Evolutionary conservation across 2,329 filamentous ascomycete species (phyloP).

Genomic region (Penicillium sp.): DNA sequence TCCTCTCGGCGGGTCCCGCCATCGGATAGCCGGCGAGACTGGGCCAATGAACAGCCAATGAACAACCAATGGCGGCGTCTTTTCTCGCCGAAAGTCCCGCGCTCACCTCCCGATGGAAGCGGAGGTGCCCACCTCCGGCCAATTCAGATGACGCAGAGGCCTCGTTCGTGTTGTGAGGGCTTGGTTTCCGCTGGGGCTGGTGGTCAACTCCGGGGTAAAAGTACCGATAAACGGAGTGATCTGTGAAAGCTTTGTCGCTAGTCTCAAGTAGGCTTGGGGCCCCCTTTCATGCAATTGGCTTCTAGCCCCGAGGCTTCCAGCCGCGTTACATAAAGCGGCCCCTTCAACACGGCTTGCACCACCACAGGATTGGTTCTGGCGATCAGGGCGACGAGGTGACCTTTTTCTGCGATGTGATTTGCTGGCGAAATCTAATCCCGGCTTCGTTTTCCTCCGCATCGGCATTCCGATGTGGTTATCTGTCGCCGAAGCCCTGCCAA

Average conservation of each 20-base stretch:
- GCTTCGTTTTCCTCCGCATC: conserved; percentile 22
- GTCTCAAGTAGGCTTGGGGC: not conserved
- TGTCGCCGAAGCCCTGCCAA: conserved; percentile 6
- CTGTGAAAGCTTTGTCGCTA: not conserved
- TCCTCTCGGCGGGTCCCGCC: conserved; percentile 2
- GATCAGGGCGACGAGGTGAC: conserved; percentile 11
- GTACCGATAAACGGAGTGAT: conserved; percentile 26
- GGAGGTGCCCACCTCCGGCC: conserved; percentile 9
- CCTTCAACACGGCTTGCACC: conserved; percentile 3
- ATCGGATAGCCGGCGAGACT: conserved; percentile 20
- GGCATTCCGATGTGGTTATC: conserved; percentile 21
- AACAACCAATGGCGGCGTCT: conserved; percentile 16
- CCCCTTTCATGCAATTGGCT: conserved; percentile 12
- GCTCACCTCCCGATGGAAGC: conserved; percentile 16
- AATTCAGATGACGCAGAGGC: conserved; percentile 11
- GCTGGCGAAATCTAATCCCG: conserved; percentile 17
- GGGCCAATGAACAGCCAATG: not conserved
- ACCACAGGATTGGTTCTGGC: conserved; percentile 1
- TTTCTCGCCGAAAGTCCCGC: conserved; percentile 24
- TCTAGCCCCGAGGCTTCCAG: conserved; percentile 4
- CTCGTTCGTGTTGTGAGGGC: not conserved
- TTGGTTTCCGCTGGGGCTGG: conserved; percentile 10
- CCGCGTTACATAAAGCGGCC: conserved; percentile 7
- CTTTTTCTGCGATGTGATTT: conserved; percentile 17
- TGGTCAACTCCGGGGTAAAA: conserved; percentile 23